Conservation (phyloP, 495 filamentous ascomycete species). For the Penicillium tannophilum region DNA sequence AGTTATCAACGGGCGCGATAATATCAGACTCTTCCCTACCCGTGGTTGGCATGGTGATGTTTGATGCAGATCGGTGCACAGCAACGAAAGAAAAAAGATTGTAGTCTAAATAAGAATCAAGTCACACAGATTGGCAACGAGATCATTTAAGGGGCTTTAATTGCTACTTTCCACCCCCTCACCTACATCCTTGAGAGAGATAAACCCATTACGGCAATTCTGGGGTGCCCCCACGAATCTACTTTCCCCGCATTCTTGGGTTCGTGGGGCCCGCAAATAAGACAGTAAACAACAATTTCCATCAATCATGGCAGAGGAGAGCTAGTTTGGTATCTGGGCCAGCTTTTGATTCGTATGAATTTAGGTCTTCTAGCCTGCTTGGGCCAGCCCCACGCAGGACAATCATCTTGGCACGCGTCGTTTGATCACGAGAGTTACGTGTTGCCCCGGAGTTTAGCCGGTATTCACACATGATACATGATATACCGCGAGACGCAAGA, state of each 20-base stretch:
- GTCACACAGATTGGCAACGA: neutral
- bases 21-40: neutral
- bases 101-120: neutral
- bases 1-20: neutral
- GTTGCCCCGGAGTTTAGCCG: too few species aligned
- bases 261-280: neutral
- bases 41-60: neutral
- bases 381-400: too few species aligned
- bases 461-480: too few species aligned
- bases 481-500: too few species aligned
- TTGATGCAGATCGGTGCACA: neutral
- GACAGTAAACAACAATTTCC: neutral
- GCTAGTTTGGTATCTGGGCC: neutral
- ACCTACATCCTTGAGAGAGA: neutral
- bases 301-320: neutral
- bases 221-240: neutral
- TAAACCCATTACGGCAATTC: neutral
- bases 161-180: neutral
- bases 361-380: too few species aligned
- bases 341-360: neutral
- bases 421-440: too few species aligned
- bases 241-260: neutral
- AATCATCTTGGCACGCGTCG: too few species aligned
- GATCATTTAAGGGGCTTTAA: neutral
- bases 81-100: neutral